These are phyloP conservation scores for Aspergillus uvarum DNA, from an alignment of 2,329 filamentous ascomycete genomes.

Conservation along the genomic window DNA sequence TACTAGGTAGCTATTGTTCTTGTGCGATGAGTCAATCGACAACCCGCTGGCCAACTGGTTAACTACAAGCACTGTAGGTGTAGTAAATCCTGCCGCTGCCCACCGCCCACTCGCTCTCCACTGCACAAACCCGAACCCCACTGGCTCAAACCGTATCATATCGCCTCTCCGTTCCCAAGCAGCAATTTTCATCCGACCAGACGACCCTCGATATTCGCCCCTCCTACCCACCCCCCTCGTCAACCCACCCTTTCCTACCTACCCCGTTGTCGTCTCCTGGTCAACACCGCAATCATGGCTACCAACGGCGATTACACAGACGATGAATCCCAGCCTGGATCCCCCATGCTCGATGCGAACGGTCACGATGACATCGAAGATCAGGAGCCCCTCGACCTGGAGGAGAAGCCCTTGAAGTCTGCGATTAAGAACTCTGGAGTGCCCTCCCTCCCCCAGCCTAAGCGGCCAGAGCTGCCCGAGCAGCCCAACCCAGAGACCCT, in stretches of 20 bases:
- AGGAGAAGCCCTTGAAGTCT: constrained; percentile 74
- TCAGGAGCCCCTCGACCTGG: constrained; percentile 65
- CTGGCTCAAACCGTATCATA: constrained; percentile 33
- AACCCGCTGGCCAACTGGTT: not conserved
- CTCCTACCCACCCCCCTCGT: constrained; percentile 8
- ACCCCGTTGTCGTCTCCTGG: constrained; percentile 9
- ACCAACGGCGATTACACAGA: constrained; percentile 57
- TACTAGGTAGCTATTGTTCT: no score
- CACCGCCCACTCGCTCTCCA: constrained; percentile 39
- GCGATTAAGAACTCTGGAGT: constrained; percentile 73
- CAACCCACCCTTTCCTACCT: constrained; percentile 5
- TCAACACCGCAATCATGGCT: constrained; percentile 50
- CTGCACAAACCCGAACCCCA: constrained; percentile 40
- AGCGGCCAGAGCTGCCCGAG: constrained; percentile 70
- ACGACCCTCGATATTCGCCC: constrained; percentile 21
- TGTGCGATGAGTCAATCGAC: constrained; percentile 3
- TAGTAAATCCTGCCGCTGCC: constrained; percentile 14
- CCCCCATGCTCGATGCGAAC: constrained; percentile 50
- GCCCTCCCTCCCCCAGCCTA: constrained; percentile 55
- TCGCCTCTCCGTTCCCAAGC: constrained; percentile 30
- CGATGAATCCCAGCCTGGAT: constrained; percentile 56
- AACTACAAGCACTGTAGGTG: not conserved
- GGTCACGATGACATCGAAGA: constrained; percentile 73
- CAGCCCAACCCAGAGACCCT: constrained; percentile 91
- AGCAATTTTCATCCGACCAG: constrained; percentile 39